Base-by-base conservation (phyloP, 2,329 filamentous ascomycete species). In the Exophiala viscosa region DNA sequence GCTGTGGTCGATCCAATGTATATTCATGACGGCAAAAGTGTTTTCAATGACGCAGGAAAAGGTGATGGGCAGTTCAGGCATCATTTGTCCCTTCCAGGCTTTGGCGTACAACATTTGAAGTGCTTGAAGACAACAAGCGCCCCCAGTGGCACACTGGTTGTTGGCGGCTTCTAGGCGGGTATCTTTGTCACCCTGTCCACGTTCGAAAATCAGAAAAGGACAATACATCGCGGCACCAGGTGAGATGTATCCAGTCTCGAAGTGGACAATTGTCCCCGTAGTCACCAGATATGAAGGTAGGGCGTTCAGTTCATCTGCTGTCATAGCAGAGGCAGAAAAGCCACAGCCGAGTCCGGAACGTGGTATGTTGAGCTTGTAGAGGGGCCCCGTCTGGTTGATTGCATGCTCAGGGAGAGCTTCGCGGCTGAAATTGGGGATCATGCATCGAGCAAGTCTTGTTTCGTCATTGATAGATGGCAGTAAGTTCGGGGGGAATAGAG, bases 1-100 rank as follows among this genome's bases (percentile, higher is more conserved):
- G n/a, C 51, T 54, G 33, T 59, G 53, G 28, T 61, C 61, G 17
- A 63, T 52, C 61, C 61, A 63, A 36, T 63, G 61, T 14, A 62
- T 50, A 40, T 63, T 63, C 33, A 63, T 34, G 9, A 63, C 53
- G 8, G 61, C 61, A 40, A 58, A 57, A 1, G 52, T 49, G 41
- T 62, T 60, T 44, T 63, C 60, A 32, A 62, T 62, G 18, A 48
- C 48, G 44, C 61, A 63, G 1, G 58, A 61, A 34, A 63, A 63
- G 4, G 61, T 44, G 5, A 59, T 45, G 7, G 61, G 59, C 6
- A 55, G 32, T 18, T 54, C 51, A 1, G 52, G 54, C 23, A 57
- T 48, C n/a, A 48, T 55, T 10, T 52, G 34, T 18, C 52, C 52
- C 15, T 52, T 55, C 52, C 53, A 56, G 1, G 57, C 58, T 20